Conservation (phyloP, 2,329 filamentous ascomycete species). For the Myriosclerotinia duriaeana region DNA sequence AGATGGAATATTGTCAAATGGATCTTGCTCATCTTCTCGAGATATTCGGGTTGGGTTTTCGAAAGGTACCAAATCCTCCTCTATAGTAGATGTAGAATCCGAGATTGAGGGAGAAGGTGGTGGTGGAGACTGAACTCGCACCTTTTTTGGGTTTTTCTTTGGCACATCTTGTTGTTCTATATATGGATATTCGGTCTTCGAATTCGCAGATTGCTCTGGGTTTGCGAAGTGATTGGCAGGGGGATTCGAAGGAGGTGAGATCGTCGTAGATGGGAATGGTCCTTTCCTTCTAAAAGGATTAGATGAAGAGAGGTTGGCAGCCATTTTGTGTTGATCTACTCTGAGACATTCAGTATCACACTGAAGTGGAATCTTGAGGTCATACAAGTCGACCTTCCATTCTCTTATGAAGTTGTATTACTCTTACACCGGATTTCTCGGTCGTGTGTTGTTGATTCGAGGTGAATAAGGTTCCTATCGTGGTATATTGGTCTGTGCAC, state of each 20-base stretch:
- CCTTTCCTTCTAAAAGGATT: constrained; percentile 41
- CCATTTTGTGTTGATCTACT: constrained; percentile 31
- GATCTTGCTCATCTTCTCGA: constrained; percentile 37
- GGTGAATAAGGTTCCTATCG: constrained; percentile 3
- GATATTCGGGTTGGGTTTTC: constrained; percentile 38
- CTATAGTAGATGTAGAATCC: constrained; percentile 47
- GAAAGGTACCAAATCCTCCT: constrained; percentile 30
- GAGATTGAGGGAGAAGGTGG: constrained; percentile 52
- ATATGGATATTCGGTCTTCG: constrained; percentile 25
- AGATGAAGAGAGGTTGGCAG: constrained; percentile 38
- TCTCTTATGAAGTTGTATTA: constrained; percentile 16
- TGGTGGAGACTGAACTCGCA: constrained; percentile 64
- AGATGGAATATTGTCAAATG: constrained; percentile 40
- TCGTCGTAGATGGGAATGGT: constrained; percentile 21
- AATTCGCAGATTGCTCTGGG: constrained; percentile 20
- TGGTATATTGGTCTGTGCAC: constrained; percentile 4
- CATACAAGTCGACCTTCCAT: constrained; percentile 21
- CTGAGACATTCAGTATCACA: constrained; percentile 27
- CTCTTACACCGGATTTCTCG: constrained; percentile 21
- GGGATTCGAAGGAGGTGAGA: constrained; percentile 26
- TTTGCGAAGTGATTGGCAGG: constrained; percentile 26
- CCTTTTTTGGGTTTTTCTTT: constrained; percentile 53
- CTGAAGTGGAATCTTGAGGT: constrained; percentile 19
- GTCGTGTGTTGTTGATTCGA: constrained; percentile 19
- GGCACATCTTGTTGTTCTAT: constrained; percentile 24